Base-by-base conservation (phyloP, 2,329 filamentous ascomycete species). In the Arthrobotrys pseudoclavata region DNA sequence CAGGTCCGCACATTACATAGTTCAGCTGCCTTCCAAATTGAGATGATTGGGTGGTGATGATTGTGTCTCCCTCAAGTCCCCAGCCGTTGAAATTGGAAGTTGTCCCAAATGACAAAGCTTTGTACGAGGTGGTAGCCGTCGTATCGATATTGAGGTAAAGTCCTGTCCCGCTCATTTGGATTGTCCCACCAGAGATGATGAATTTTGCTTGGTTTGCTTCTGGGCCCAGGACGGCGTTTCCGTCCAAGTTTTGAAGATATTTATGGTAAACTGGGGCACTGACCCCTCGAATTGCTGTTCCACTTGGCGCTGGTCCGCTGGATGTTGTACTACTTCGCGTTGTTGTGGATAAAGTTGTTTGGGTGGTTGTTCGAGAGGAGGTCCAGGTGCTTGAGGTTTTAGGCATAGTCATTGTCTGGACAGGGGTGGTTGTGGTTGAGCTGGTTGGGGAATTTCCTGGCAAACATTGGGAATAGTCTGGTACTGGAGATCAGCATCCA, bases 181-280 rank as follows among this genome's bases (percentile, higher is more conserved):
- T 87, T 22, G 85, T 85, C 9, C 64, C 64, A 12, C 83, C 83
- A 24, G 82, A 85, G 80, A 88, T 87, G 76, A 84, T 84, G 81
- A 87, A 88, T 76, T 84, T 85, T 79, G 87, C 86, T 79, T 84
- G 84, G 34, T 83, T 84, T 40, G 83, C 81, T 80, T 87, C 87
- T n/a, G 87, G 86, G 15, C 87, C 87, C 76, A 88, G 85, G 0
- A 88, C 86, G 0, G 86, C 85, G 7, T 84, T 83, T 1, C 85
- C 84, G 55, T 66, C 52, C 47, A 47, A 61, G 34, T 60, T 69
- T 81, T 88, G 87, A 2, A 88, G 83, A 79, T 88, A 88, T 22
- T 86, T 84, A 80, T 88, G 87, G 79, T 85, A 88, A 69, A 88
- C 85, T 1, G 87, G 87, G 5, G 84, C 83, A 69, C 83, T 82